Percentiles rank a stretch among this genome's conserved stretches.
phyloP scores from a whole-genome alignment of 2,329 filamentous ascomycete genomes.

The Trichothecium roseum region DNA sequence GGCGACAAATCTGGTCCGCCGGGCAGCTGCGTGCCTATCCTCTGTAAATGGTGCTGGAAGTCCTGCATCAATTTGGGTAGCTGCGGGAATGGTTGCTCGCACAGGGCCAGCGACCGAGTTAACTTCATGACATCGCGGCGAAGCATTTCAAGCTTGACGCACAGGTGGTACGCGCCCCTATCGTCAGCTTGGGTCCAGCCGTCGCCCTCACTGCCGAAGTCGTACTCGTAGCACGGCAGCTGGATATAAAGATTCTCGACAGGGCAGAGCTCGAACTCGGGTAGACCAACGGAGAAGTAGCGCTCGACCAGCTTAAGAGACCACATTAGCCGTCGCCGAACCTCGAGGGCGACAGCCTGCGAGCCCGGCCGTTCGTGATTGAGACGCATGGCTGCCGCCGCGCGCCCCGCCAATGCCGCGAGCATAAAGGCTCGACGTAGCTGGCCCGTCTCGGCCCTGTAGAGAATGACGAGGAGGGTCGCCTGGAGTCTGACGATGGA shows the following conservation, averaged over 20 bases:
- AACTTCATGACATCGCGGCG: conserved; percentile 14
- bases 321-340: conserved; percentile 27
- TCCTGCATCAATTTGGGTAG: conserved; percentile 7
- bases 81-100: conserved; percentile 4
- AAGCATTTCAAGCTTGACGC: conserved; percentile 12
- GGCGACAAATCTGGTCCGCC: conserved; percentile 3
- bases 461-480: conserved; percentile 3
- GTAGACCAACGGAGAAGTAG: conserved; percentile 28
- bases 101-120: conserved; percentile 7
- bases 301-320: conserved; percentile 27
- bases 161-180: conserved; percentile 9
- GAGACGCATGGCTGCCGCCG: conserved; percentile 25
- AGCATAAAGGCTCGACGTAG: conserved; percentile 19
- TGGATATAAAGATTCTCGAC: conserved; percentile 25
- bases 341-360: conserved; percentile 22
- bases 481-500: conserved; percentile 3
- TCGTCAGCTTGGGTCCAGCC: conserved; percentile 4
- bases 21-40: conserved; percentile 1
- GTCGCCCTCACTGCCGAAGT: conserved; percentile 11
- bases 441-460: conserved; percentile 4
- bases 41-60: conserved; percentile 5
- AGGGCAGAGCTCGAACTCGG: conserved; percentile 29
- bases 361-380: conserved; percentile 27
- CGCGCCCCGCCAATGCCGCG: conserved; percentile 21
- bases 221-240: conserved; percentile 15